Base-by-base conservation (phyloP, 768 basidiomycete genomes). In the Mycena galopus region DNA sequence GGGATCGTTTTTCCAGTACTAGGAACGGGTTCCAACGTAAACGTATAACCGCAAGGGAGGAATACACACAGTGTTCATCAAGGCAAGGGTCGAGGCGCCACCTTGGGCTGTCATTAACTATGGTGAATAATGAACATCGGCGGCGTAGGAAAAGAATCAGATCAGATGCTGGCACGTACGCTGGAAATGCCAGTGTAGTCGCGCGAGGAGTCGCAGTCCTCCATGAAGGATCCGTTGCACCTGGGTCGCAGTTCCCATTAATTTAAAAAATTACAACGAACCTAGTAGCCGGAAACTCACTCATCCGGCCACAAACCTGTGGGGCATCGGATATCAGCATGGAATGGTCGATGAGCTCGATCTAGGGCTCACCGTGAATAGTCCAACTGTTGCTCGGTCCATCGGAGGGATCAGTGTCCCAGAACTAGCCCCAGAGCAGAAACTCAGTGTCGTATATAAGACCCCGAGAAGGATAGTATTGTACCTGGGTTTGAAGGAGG, bases 331-430 rank as follows among this genome's bases (percentile, higher is more conserved):
- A 55, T 42, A 85, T 39, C 33, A 42, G 30, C 44, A 47, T 62
- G 35, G 17, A 27, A 16, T 4, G n/a, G n/a, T n/a, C n/a, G 12
- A 10, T 37, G 25, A 14, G 27, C n/a, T 9, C 14, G 3, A 51
- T 25, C 14, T 47, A 35, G 47, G 19, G 21, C 71, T 27, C n/a
- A 72, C 71, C 71, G 29, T 72, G 88, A 64, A 89, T 87, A 1
- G 88, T 90, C 88, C 89, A 90, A 74, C 85, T 86, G 75, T 87
- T 68, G 12, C 75, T 77, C 12, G 89, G 89, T 12, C 89, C 88
- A 17, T 83, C 84, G 6, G 81, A 60, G 0, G 86, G 83, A 23
- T 84, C 65, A 0, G 86, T 87, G 71, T 90, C 87, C 88, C 89
- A 90, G 78, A 89, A 88, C 84, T 88, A 58, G 30, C 29, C 9